Percentiles rank a stretch among this genome's conserved stretches.
phyloP scores from a whole-genome alignment of 2,329 filamentous ascomycete species.

The Talaromyces sp. region DNA sequence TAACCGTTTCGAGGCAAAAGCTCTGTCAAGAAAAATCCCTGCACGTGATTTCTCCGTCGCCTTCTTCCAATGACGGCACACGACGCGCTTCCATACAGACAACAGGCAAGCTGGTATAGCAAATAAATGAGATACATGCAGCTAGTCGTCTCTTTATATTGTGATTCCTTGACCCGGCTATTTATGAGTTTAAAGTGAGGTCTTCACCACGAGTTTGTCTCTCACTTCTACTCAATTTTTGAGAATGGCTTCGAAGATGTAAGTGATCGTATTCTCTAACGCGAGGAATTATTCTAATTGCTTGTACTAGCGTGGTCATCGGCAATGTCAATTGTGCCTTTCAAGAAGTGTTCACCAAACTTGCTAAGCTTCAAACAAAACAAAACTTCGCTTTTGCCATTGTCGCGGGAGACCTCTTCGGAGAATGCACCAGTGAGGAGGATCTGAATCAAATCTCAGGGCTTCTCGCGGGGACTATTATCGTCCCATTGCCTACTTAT shows the following conservation, averaged over 20 bases:
- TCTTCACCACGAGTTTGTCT: neutral
- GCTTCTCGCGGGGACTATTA: conserved; percentile 68
- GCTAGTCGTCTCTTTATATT: neutral
- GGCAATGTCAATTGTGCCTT: conserved; percentile 80
- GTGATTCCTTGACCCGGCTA: neutral
- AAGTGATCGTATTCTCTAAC: conserved; percentile 18
- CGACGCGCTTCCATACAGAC: neutral
- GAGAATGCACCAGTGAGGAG: conserved; percentile 40
- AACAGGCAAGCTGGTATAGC: neutral
- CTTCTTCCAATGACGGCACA: conserved; percentile 12
- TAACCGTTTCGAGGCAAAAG: conserved; percentile 7
- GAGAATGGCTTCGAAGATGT: conserved; percentile 56
- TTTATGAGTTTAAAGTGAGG: neutral
- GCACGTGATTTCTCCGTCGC: conserved; percentile 5
- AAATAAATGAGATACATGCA: neutral
- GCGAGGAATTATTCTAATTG: conserved; percentile 4
- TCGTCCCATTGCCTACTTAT: conserved; percentile 78
- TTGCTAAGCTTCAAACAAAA: conserved; percentile 75
- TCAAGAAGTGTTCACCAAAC: conserved; percentile 70
- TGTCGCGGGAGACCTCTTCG: conserved; percentile 78
- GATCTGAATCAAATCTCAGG: conserved; percentile 59
- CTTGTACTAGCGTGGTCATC: conserved; percentile 59
- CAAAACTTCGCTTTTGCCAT: conserved; percentile 85
- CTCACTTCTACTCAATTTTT: neutral
- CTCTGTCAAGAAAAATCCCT: conserved; percentile 5